Evolutionary conservation across 306 rosid species (phyloP).

Genomic region (Trichosanthes truncata): DNA sequence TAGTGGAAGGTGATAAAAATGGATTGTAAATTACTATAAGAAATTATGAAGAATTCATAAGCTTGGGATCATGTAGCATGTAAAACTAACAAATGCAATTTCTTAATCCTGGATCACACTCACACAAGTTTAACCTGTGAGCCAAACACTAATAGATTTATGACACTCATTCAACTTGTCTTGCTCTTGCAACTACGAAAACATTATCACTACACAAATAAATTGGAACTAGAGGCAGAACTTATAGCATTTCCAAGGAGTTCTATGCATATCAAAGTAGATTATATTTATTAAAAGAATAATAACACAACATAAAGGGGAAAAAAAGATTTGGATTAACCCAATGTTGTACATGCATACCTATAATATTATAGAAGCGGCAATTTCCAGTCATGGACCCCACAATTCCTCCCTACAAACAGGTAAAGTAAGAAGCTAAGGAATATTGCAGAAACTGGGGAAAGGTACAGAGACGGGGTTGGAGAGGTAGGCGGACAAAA

Average conservation of each 20-base stretch:
- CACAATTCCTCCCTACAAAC: slow-evolving; percentile 58
- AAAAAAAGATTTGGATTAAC: not conserved
- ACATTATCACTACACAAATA: not conserved
- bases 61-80: not conserved
- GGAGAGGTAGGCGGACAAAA: not conserved
- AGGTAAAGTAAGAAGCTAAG: not conserved
- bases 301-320: not conserved
- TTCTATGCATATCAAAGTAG: not conserved
- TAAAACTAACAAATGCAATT: not conserved
- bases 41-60: too few species aligned
- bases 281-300: not conserved
- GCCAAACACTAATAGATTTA: not conserved
- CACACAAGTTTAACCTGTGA: not conserved
- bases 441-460: not conserved
- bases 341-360: slow-evolving; percentile 22
- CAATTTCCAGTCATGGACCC: slow-evolving; percentile 79
- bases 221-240: not conserved
- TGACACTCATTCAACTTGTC: not conserved
- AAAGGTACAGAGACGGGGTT: not conserved
- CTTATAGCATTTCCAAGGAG: not conserved
- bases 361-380: slow-evolving; percentile 46
- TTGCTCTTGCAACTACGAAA: not conserved
- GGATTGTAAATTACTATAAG: too few species aligned
- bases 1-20: not conserved
- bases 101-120: not conserved